Percentiles rank a stretch among this genome's conserved stretches.
phyloP scores from a whole-genome alignment of 805 yeast species.

The Starmerella tilneyi region DNA sequence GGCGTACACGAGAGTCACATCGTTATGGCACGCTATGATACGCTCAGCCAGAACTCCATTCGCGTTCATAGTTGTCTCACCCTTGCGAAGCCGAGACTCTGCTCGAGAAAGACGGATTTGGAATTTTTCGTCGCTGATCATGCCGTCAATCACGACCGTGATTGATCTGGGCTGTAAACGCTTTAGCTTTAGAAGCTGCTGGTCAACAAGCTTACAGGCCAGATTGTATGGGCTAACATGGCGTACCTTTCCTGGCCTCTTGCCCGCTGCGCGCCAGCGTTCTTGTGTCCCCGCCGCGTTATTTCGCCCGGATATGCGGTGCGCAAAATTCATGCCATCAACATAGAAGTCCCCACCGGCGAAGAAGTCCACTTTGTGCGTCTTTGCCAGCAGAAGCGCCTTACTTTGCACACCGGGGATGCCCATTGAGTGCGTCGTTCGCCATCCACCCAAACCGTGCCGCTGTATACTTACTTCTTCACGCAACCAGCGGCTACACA shows the following conservation, averaged over 20 bases:
- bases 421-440: slow-evolving; percentile 4
- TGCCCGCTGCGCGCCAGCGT: no score
- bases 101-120: neutral
- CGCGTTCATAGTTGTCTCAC: neutral
- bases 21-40: neutral
- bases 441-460: no score
- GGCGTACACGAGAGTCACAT: neutral
- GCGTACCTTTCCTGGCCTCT: no score
- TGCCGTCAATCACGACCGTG: slow-evolving; percentile 8
- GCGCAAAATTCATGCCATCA: slow-evolving; percentile 9
- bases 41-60: neutral
- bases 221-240: neutral
- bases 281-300: neutral
- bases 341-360: slow-evolving; percentile 3
- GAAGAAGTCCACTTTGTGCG: neutral
- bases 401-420: neutral
- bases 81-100: neutral
- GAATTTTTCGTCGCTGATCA: slow-evolving; percentile 9
- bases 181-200: neutral
- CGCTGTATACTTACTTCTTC: no score
- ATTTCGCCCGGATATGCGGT: neutral
- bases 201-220: neutral
- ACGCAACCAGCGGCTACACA: no score
- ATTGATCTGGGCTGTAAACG: neutral
- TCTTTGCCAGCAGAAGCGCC: neutral